Percentiles rank a stretch among this genome's conserved stretches.
Evolutionary conservation across 2,329 filamentous ascomycete species (phyloP).

Genomic region (Neopestalotiopsis clavispora): DNA sequence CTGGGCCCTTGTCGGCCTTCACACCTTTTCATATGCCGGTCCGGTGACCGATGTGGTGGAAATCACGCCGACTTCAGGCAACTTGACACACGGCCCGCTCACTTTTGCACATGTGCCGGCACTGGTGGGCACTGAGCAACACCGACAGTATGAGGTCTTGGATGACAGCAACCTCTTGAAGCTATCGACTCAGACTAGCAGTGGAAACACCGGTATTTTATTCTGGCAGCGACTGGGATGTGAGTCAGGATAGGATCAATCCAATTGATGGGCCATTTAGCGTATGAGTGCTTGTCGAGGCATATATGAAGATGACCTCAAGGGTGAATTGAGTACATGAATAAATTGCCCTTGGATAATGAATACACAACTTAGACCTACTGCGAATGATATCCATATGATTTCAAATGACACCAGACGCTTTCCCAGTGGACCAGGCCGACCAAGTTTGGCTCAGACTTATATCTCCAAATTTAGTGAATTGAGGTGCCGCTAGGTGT

Average conservation of each 20-base stretch:
- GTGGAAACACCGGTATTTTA: not conserved
- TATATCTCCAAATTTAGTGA: no score
- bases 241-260: not conserved
- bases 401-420: no score
- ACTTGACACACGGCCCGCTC: conserved; percentile 33
- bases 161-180: not conserved
- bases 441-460: no score
- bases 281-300: no score
- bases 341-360: no score
- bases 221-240: not conserved
- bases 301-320: no score
- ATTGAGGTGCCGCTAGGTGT: no score
- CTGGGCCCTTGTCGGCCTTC: conserved; percentile 33
- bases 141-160: not conserved
- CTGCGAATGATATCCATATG: no score
- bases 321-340: no score
- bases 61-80: conserved; percentile 24
- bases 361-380: no score
- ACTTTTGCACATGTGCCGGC: conserved; percentile 31
- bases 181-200: not conserved
- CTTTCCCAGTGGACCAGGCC: no score
- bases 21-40: conserved; percentile 32
- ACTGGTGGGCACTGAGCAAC: conserved; percentile 27
- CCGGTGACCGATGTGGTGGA: conserved; percentile 28
- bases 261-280: not conserved